Base-by-base conservation (phyloP, 2,329 filamentous ascomycete genomes). In the Microdochium bolleyi region DNA sequence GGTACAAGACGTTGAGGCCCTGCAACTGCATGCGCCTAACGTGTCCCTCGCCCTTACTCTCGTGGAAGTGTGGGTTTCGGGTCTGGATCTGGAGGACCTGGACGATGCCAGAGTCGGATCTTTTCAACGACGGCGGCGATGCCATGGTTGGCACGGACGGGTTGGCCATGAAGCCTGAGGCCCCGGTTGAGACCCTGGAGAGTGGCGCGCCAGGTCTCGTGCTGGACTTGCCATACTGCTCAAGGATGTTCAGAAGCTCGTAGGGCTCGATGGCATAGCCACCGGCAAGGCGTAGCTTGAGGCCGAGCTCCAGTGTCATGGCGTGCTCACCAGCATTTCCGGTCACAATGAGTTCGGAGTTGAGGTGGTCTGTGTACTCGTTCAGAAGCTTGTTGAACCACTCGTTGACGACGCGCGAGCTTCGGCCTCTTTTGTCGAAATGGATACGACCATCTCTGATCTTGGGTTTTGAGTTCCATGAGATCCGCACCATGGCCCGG, bases 231-330 rank as follows among this genome's bases (percentile, higher is more conserved):
- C 25, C 44, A 38, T 59, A 57, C 14, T 51, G 55, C 48, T 62
- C 57, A 3, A 67, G 54, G 9, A 67, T 53, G 51, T 67, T 61
- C 30, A 67, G 51, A 30, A 61, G 62, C 51, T 68, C 63, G 48
- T 63, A 68, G 2, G 66, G 65, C 58, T 68, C 66, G 49, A 68
- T 63, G 44, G 65, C 65, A 32, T 67, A 68, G 11, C 66, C 65
- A 37, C 60, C 56, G 1, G 65, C 66, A 34, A 65, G 51, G 16
- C 60, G 52, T 25, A 67, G 56, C 56, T 68, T 64, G 10, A 61
- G 51, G 2, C 67, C 70, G n/a, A 73, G 57, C 8, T 61, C 62
- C 54, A 72, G 64, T 13, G 61, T 65, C 62, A 72, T 69, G 53
- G 65, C 63, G 50, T 67, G 64, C 53, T 67, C 64, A 27, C 64